Evolutionary conservation across 2,329 filamentous ascomycete species (phyloP).

Genomic region (Ceratocystis huliohia): DNA sequence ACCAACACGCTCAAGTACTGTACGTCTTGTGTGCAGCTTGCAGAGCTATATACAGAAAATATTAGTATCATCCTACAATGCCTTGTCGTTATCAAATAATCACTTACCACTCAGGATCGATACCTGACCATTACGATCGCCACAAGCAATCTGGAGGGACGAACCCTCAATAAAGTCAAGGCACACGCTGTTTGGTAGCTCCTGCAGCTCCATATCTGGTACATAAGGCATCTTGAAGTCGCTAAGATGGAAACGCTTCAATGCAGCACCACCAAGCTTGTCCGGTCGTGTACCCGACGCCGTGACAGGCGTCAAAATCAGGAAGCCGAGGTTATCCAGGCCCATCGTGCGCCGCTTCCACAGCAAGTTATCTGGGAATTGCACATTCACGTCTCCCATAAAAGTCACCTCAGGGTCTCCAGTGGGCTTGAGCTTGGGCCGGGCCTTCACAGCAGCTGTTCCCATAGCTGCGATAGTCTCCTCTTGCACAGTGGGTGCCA

Average conservation of each 20-base stretch:
- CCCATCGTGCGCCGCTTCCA: constrained; percentile 91
- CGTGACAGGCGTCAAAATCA: constrained; percentile 59
- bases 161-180: constrained; percentile 49
- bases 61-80: constrained; percentile 8
- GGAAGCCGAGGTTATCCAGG: constrained; percentile 69
- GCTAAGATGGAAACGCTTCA: constrained; percentile 72
- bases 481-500: constrained; percentile 40
- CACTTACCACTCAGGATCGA: constrained; percentile 42
- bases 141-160: constrained; percentile 51
- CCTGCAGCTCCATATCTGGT: constrained; percentile 83
- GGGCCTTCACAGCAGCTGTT: constrained; percentile 19
- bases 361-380: constrained; percentile 88
- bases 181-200: constrained; percentile 73
- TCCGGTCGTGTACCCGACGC: constrained; percentile 36
- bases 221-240: constrained; percentile 70
- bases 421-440: constrained; percentile 26
- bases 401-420: constrained; percentile 42
- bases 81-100: neutral
- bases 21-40: constrained; percentile 28
- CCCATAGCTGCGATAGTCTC: constrained; percentile 31
- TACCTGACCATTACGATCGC: constrained; percentile 46
- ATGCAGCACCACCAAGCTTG: constrained; percentile 38
- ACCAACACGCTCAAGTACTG: constrained; percentile 6
- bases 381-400: constrained; percentile 86
- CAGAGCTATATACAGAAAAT: constrained; percentile 25